Base-by-base conservation (phyloP, 495 filamentous ascomycete species). In the Aspergillus bridgeri region DNA sequence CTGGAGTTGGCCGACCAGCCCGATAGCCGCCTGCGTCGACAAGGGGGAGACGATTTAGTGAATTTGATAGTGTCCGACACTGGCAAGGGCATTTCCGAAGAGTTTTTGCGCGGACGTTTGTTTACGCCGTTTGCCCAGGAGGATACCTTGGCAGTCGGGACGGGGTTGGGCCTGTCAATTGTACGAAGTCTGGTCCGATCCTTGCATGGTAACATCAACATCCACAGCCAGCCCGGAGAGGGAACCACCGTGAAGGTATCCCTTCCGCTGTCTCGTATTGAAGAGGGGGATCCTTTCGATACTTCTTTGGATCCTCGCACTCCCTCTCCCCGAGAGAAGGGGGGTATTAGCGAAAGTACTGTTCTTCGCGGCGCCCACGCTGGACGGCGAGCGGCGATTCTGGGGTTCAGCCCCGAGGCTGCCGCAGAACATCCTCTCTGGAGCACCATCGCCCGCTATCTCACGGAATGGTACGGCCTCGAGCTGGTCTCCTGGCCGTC, bases 101-200 rank as follows among this genome's bases (percentile, higher is more conserved):
- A 89, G 48, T 92, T 86, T 63, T 66, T 91, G 43, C 83, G 84
- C n/a, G 82, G 83, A 21, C 78, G 82, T 21, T 65, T 91, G 0
- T 92, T 86, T 63, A 87, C 83, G 5, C 87, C 89, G 1, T 93
- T 92, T 61, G 81, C 86, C 0, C 89, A 93, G 57, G 89, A 93
- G 64, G 83, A 92, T 59, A 72, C 78, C 1, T 68, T 85, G 17
- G 79, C 77, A 0, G 81, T 79, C 15, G 82, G 82, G 0, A 83
- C 81, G 1, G 82, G 82, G 0, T 62, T 81, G 15, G 79, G 79
- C 2, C 57, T 83, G 19, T 80, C 77, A 8, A 83, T 84, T 48
- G 80, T 83, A 15, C 76, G 75, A n/a, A 81, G 77, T 51, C 71
- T 85, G 24, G 75, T 84, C 18, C 75, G 77, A 25, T 74, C 77